Evolutionary conservation across 148 eudicot species (phyloP), one percentile per base, ranked within the genome.

Genomic region (Hydrangea macrophylla): DNA sequence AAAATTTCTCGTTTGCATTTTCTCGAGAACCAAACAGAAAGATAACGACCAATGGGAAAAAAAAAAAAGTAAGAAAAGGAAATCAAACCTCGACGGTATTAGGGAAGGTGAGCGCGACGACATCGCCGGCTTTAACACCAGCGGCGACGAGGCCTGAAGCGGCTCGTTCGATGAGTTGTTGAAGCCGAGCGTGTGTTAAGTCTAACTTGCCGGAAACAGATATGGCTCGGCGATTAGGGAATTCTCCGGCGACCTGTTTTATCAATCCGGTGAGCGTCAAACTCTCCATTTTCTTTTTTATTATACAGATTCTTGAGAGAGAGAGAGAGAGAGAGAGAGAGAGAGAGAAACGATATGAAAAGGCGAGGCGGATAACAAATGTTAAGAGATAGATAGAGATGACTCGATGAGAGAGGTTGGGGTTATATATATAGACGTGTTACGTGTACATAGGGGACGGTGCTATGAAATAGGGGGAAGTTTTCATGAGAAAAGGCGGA

Each of bases 21-120:
- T 48, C 53, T 15, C 53, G 23, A 22, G 7, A 48, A 64, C 12
- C 9, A 9, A 7, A 20, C 18, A 15, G 2, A 28, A 60, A 73
- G 28, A 50, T 15, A 26, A 3, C 40, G 28, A 74, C 11, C 5
- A 0, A 15, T 10, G 0, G 22, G 54, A 18, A 1, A 9, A 27
- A 1, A 0, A 63, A 30, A 1, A 22, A 77, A 77, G 50, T 1
- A 8, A 2, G 9, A 15, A 1, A 24, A 0, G 18, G 33, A 37
- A n/a, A 48, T 8, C 26, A 1, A 64, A 90, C 98, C 95, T 93
- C 98, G 39, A 93, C 69, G 70, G 92, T 83, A 74, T 90, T 93
- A 36, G 95, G 92, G 67, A 90, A 93, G 65, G 96, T 88, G 68
- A 93, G 90, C n/a, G 98, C 98, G 53, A 93, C 86, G 44, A 88